Base-by-base conservation (phyloP, 2,329 filamentous ascomycete genomes). In the Scleromitrula shiraiana region DNA sequence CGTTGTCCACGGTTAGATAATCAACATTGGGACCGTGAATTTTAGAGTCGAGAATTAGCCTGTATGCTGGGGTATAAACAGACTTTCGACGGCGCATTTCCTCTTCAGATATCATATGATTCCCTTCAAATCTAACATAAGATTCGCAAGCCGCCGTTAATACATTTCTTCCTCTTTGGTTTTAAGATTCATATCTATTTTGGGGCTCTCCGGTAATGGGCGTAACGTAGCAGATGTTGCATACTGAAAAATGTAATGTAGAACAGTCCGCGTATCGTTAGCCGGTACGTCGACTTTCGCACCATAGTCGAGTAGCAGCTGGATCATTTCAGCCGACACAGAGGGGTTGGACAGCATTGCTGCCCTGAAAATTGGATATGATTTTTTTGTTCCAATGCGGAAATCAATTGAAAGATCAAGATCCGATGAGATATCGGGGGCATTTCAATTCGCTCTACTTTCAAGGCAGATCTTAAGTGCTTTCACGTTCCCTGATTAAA, bases 381-480 rank as follows among this genome's bases (percentile, higher is more conserved):
- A 14, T 12, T 1, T 4, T 2, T n/a, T 17, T 24, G 4, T 24
- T 12, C 17, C 10, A 12, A 24, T 15, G 9, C 19, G 20, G 29
- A 14, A 7, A 5, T 35, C 10, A 8, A 8, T 32, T 24, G 30
- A 22, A 45, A 6, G 5, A n/a, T 27, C 27, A n/a, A 27, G 15
- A 10, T 23, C 20, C 17, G 24, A 27, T 9, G 19, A 38, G 8
- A 23, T 12, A 20, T 37, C 32, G 12, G 10, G 27, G 12, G 8
- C 9, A 41, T 41, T 50, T 14, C 35, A 40, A 15, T 50, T 24
- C 8, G 37, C 42, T 40, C 36, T 29, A 12, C 15, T 37, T 5
- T 41, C 17, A 20, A 50, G 36, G 7, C 7, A 41, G 14, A 50
- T 14, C 10, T 41, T 20, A 4, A 46, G 6, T 3, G 24, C 19